phyloP scores from a whole-genome alignment of 2,329 filamentous ascomycete species.

The Pseudocercospora fijiensis region DNA sequence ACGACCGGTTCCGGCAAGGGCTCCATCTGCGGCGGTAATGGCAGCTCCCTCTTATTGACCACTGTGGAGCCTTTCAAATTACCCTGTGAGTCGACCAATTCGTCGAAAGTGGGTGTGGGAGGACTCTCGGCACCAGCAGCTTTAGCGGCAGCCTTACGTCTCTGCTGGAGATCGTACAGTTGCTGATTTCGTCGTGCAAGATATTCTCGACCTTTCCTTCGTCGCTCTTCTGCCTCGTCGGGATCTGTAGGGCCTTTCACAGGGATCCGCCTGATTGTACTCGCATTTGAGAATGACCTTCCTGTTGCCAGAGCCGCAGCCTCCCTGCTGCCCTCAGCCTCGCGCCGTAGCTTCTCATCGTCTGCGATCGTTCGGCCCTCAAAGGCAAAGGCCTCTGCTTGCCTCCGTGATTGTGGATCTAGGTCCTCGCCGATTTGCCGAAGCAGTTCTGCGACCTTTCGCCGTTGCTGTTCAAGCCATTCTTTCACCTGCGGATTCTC shows the following conservation, averaged over 20 bases:
- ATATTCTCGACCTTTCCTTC: constrained; percentile 39
- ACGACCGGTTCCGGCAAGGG: constrained; percentile 23
- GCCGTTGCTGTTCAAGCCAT: constrained; percentile 62
- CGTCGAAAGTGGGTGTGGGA: constrained; percentile 35
- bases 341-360: constrained; percentile 32
- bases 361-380: constrained; percentile 38
- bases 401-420: constrained; percentile 46
- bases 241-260: constrained; percentile 34
- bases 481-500: constrained; percentile 62
- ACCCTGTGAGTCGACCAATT: constrained; percentile 36
- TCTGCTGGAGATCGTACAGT: constrained; percentile 37
- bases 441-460: constrained; percentile 60
- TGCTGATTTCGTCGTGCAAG: constrained; percentile 38
- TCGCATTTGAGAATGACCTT: constrained; percentile 27
- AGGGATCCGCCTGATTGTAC: constrained; percentile 34
- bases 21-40: constrained; percentile 22
- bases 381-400: constrained; percentile 41
- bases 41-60: constrained; percentile 22
- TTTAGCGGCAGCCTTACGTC: constrained; percentile 25
- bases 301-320: constrained; percentile 40
- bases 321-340: constrained; percentile 34
- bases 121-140: constrained; percentile 23
- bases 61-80: constrained; percentile 27
- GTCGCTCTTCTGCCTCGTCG: constrained; percentile 37
- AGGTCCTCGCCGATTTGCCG: constrained; percentile 62